A percentile compares a stretch with the other conserved stretches of the same genome.
Conservation (phyloP, 192 early-diverging fungal genomes). For the Backusella tarrabulga region DNA sequence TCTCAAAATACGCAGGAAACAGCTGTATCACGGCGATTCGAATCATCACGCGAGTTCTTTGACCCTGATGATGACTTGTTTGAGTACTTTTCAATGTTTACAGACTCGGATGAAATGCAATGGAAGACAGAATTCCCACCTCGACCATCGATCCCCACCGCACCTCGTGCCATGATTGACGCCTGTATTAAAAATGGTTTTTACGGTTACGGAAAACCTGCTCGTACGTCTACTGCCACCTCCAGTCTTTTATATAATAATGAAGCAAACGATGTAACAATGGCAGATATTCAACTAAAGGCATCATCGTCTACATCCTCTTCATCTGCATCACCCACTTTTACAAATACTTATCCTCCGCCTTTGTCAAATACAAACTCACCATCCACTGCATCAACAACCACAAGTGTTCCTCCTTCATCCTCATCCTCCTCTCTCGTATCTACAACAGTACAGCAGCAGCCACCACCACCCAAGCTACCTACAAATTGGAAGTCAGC, state of each 20-base stretch:
- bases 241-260: not conserved
- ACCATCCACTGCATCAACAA: not conserved
- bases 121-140: conserved; percentile 19
- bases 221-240: not conserved
- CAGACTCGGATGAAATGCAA: conserved; percentile 18
- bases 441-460: not conserved
- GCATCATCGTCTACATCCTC: not conserved
- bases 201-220: conserved; percentile 2
- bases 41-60: conserved; percentile 32
- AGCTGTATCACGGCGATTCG: conserved; percentile 1
- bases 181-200: conserved; percentile 13
- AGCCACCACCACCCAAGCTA: conserved; percentile 17
- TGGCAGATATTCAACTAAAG: not conserved
- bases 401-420: not conserved
- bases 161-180: conserved; percentile 33
- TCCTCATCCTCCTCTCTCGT: not conserved
- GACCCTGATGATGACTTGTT: conserved; percentile 36
- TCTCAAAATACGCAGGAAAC: not conserved
- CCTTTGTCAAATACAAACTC: conserved; percentile 2
- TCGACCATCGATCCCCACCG: conserved; percentile 27
- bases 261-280: not conserved
- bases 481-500: conserved; percentile 52
- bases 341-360: not conserved
- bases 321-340: not conserved
- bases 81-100: conserved; percentile 26